These are phyloP conservation scores for Blepharisma stoltei DNA, from an alignment of 73 alveolate species.

Conservation along the genomic window DNA sequence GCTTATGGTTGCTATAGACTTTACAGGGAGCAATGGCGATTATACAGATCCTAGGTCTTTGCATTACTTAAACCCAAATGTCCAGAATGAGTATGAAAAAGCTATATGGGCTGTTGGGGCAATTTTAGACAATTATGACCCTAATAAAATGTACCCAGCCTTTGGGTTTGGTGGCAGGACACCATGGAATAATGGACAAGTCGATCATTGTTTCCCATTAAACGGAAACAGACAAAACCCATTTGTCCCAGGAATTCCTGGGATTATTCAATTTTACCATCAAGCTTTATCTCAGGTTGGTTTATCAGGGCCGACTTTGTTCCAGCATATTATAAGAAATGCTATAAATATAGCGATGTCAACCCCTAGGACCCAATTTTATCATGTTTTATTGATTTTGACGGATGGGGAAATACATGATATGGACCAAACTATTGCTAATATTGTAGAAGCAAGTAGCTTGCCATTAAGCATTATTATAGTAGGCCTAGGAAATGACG, in stretches of 20 bases:
- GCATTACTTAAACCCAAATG: slow-evolving; percentile 41
- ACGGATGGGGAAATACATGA: slow-evolving; percentile 94
- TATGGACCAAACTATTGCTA: slow-evolving; percentile 66
- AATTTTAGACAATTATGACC: slow-evolving; percentile 73
- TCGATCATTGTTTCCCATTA: slow-evolving; percentile 82
- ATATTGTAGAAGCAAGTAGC: slow-evolving; percentile 48
- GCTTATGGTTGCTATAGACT: slow-evolving; percentile 83
- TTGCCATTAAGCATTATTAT: slow-evolving; percentile 86
- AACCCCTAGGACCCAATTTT: slow-evolving; percentile 22
- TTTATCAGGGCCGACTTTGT: slow-evolving; percentile 80
- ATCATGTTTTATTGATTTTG: slow-evolving; percentile 68
- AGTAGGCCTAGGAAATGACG: slow-evolving; percentile 92
- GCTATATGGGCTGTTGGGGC: slow-evolving; percentile 74
- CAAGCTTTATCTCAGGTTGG: slow-evolving; percentile 47
- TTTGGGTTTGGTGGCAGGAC: slow-evolving; percentile 96
- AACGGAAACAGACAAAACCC: slow-evolving; percentile 67
- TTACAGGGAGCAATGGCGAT: slow-evolving; percentile 87
- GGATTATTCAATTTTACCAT: slow-evolving; percentile 52
- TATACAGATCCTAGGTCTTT: slow-evolving; percentile 55
- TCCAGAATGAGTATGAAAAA: slow-evolving; percentile 74
- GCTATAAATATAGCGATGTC: slow-evolving; percentile 38
- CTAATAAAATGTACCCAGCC: slow-evolving; percentile 74
- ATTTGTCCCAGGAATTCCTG: slow-evolving; percentile 57
- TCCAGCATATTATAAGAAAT: slow-evolving; percentile 54
- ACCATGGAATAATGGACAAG: slow-evolving; percentile 42